Evolutionary conservation across 805 yeast genomes (phyloP), one percentile per base, ranked within the genome.

Genomic region (Kockiozyma suomiensis): DNA sequence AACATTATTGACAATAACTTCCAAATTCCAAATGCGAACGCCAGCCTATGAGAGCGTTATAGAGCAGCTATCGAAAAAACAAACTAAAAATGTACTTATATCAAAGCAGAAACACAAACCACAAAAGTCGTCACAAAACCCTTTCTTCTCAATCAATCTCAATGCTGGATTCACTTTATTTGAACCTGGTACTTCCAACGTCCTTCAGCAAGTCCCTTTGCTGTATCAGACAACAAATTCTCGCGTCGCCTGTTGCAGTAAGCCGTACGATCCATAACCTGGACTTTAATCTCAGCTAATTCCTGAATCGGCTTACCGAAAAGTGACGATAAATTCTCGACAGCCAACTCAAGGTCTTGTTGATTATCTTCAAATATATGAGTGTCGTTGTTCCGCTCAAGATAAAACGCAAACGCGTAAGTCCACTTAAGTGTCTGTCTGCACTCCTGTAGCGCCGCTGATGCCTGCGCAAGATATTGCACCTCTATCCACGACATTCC

Each of bases 401-500:
- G 76, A 70, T 85, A 89, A 69, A 76, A 93, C 12, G 90, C 85
- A 67, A 90, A 82, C 1, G 90, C 91, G 74, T 89, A 92, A 0
- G 97, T 84, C 97, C 98, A 94, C 76, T 90, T 88, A 54, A 94
- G 77, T 1, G 90, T 83, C 45, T 84, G 83, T 59, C 98, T 78
- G 6, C 96, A 88, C 58, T 79, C 80, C 32, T 85, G 77, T 57
- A 93, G 74, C 1, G 82, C 80, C 49, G 80, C 79, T 42, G 88
- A 85, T 41, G 93, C 84, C 54, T 88, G 93, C 8, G 86, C 81
- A 52, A 92, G 79, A 70, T 88, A 93, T 68, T 89, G 94, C 0
- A 90, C 87, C 69, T 92, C 97, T 54, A 86, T 87, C 96, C 96
- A 90, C 1, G 96, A 85, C 48, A 83, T 81, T 1, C 85, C 84